Evolutionary conservation across 176 grass and related monocot species (phyloP), one percentile per base, ranked within the genome.

Genomic region (Tuctoria greenei): DNA sequence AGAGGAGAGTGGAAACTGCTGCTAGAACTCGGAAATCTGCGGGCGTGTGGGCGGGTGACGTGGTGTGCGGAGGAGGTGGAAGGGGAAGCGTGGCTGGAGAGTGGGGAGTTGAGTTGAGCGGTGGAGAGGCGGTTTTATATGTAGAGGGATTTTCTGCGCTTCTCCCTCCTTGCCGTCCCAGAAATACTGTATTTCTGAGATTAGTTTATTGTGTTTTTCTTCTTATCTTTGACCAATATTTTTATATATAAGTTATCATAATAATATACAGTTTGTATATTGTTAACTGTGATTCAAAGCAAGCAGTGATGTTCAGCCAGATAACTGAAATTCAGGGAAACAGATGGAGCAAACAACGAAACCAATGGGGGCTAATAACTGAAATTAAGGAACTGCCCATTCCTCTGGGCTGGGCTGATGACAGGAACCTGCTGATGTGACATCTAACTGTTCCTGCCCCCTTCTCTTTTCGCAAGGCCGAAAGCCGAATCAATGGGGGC

Each of bases 101-200:
- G n/a, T n/a, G 10, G 13, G 25, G 27, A 31, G 31, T 31, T 7
- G 13, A n/a, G 55, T 68, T 37, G 76, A 81, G 86, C 78, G 84
- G 78, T 81, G 84, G 71, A 71, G 72, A 72, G 72, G 66, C 45
- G 8, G 56, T 72, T 75, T 71, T 83, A 71, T 59, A 66, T 37
- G 72, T n/a, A 38, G 67, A 36, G 2, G 78, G 84, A 81, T 81
- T 81, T 81, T 76, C 71, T 76, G 14, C 76, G 61, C 63, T 79
- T 49, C 60, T 17, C 40, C 36, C 65, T 66, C 12, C 58, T 25
- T 50, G 26, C 14, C 4, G 0, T 34, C 27, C n/a, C n/a, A n/a
- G n/a, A n/a, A n/a, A n/a, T n/a, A n/a, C n/a, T n/a, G n/a, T n/a
- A n/a, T n/a, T n/a, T n/a, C n/a, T n/a, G n/a, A n/a, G n/a, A n/a